Percentiles rank a stretch among this genome's conserved stretches.
Evolutionary conservation across 441 rosid genomes (phyloP).

Genomic region (Codiaeum variegatum): DNA sequence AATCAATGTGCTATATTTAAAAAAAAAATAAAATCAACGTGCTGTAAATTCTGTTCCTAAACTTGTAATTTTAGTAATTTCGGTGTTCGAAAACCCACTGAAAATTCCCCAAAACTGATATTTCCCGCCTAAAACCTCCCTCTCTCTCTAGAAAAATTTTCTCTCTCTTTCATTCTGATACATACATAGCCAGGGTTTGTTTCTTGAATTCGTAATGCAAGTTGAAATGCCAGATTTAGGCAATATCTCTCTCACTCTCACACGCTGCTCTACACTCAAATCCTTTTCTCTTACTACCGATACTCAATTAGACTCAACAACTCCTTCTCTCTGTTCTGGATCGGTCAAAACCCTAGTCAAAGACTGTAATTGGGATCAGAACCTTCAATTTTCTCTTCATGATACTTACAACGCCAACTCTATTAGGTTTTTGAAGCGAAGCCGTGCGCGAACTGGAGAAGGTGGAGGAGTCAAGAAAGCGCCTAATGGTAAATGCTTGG

Average conservation of each 20-base stretch:
- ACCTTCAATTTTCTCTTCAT: conserved; percentile 4
- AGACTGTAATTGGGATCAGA: conserved; percentile 27
- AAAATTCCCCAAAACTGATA: conserved; percentile 5
- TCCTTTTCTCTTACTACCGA: conserved; percentile 24
- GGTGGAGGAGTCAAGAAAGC: conserved; percentile 26
- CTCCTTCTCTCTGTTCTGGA: conserved; percentile 6
- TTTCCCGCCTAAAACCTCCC: conserved; percentile 34
- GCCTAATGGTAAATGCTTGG: conserved; percentile 28
- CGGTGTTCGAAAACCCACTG: not conserved
- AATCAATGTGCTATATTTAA: too few relatives aligned
- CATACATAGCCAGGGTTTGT: not conserved
- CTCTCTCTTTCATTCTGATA: not conserved
- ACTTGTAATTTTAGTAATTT: not conserved
- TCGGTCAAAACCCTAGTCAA: conserved; percentile 29
- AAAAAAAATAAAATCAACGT: too few relatives aligned
- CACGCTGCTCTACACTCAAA: conserved; percentile 37
- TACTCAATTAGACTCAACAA: conserved; percentile 5
- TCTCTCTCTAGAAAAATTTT: not conserved
- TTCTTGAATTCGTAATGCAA: conserved; percentile 4
- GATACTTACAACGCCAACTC: conserved; percentile 15
- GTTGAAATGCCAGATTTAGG: conserved; percentile 67
- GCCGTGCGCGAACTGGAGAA: conserved; percentile 13
- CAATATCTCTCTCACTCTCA: conserved; percentile 38
- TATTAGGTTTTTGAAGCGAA: conserved; percentile 27
- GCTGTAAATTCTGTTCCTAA: too few relatives aligned